Percentiles rank a stretch among this genome's conserved stretches.
Evolutionary conservation across 1,284 basidiomycete species (phyloP).

Genomic region (Jaminaea rosea): DNA sequence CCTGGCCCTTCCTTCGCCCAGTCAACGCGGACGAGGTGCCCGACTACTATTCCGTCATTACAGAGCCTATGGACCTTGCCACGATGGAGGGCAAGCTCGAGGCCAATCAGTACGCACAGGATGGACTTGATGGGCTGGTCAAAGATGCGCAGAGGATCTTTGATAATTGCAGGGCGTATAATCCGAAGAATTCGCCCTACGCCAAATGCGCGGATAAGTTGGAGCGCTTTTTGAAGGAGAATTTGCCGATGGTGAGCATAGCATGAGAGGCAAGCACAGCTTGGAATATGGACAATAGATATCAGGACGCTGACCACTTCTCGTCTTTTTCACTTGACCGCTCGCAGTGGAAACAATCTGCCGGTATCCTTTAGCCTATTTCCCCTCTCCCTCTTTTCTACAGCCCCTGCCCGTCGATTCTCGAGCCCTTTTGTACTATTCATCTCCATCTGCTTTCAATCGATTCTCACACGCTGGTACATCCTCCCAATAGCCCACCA

Average conservation of each 20-base stretch:
- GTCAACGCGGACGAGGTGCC: constrained; percentile 74
- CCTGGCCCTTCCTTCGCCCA: constrained; percentile 79
- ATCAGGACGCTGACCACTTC: neutral
- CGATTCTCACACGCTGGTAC: constrained; percentile 10
- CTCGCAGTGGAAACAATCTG: constrained; percentile 5
- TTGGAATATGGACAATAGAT: neutral
- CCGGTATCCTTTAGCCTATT: constrained; percentile 6
- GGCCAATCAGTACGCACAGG: constrained; percentile 63
- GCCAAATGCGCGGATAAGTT: constrained; percentile 75
- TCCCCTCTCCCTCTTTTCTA: neutral
- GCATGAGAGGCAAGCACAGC: neutral
- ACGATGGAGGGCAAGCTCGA: constrained; percentile 92
- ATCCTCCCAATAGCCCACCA: constrained; percentile 9
- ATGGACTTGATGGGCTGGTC: constrained; percentile 71
- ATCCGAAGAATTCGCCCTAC: constrained; percentile 75
- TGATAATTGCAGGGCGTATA: constrained; percentile 84
- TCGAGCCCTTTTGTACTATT: neutral
- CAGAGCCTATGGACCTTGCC: constrained; percentile 84
- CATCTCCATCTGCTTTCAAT: neutral
- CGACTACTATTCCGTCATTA: constrained; percentile 87
- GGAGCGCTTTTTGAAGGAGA: constrained; percentile 53
- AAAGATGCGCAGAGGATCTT: constrained; percentile 68
- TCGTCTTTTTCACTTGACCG: neutral
- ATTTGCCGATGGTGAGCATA: constrained; percentile 11
- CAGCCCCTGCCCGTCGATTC: neutral